Base-by-base conservation (phyloP, 495 filamentous ascomycete genomes). In the Symbiotaphrina buchneri region DNA sequence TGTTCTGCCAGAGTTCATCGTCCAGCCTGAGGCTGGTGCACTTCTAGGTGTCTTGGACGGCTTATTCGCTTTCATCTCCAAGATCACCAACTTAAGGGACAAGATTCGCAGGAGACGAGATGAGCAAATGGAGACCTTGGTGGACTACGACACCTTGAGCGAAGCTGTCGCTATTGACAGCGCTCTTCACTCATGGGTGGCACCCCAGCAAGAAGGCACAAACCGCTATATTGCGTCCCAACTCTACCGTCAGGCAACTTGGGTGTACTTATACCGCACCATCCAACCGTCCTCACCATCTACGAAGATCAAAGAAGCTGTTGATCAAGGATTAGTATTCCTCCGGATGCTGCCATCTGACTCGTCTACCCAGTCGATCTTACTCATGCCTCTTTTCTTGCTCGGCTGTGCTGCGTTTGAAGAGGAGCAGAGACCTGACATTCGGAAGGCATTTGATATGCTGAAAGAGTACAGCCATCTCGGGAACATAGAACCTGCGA, bases 11-110 rank as follows among this genome's bases (percentile, higher is more conserved):
- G 55, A 65, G 32, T 72, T 69, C 29, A 67, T 75, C n/a, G 70
- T 83, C 14, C 70, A 82, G 36, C 73, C 77, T 0, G 65, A 68
- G 35, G 66, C 68, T 0, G 75, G 76, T 1, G 68, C 71, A 24
- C 58, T 92, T 10, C 55, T 91, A 10, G 83, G 83, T n/a, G 70
- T 93, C 17, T 71, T 81, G 36, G 83, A 93, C 43, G 80, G 81
- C 4, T 53, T 92, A 3, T 80, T 93, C 44, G 63, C 66, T 29
- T 72, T 76, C 46, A 69, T 93, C 22, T 74, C 77, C 4, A 66
- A 78, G 44, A 78, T 91, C 27, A 81, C 79, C 3, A 59, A 65
- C 20, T 64, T 93, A 7, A 66, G 83, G 8, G 77, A 87, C 45
- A 59, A 58, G 5, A 81, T 92, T 37, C 68, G 82, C 4, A 45